Base-by-base conservation (phyloP, 345 rosid genomes). In the Eucalyptus erythrocorys region DNA sequence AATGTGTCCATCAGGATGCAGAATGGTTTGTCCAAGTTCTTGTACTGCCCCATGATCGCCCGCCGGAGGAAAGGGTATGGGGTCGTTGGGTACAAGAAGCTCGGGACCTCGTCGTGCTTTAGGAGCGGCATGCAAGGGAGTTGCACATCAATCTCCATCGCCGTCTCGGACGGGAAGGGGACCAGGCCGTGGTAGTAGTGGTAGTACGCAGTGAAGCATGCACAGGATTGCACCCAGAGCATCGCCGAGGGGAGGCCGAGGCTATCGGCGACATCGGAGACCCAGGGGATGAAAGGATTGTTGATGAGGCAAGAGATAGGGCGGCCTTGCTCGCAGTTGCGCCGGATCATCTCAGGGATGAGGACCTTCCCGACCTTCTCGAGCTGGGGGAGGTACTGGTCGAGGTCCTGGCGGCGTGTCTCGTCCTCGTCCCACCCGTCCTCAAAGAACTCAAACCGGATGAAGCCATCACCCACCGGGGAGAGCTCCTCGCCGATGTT, bases 261-360 rank as follows among this genome's bases (percentile, higher is more conserved):
- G 71, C 89, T 90, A 43, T 91, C 95, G 0, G 98, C 99, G 3
- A 97, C 94, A 43, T 96, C 98, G 2, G 96, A 93, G 2, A 93
- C 98, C 99, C 99, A 97, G 10, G 99, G 95, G 37, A 96, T 93
- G 89, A 97, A 96, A 21, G 98, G 97, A 90, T 96, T 97, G 89
- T 93, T 95, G 87, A 97, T 96, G 24, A 96, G 87, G 92, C 99
- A 96, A 7, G 98, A 93, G 61, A 97, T 95, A 0, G 98, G 97
- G 57, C 96, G 93, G 55, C 94, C 93, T 43, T 94, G 91, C 86
- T 96, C 96, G 2, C 91, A 88, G 89, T 93, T 88, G 87, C 89
- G 92, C 53, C 37, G 86, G 30, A 96, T 91, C 90, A 97, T 95
- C n/a, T 87, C 86, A 0, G 94, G 92, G n/a, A 96, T 90, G 49